These are phyloP conservation scores for Aspergillus incahuasiensis DNA, from an alignment of 495 filamentous ascomycete species.

Conservation along the genomic window DNA sequence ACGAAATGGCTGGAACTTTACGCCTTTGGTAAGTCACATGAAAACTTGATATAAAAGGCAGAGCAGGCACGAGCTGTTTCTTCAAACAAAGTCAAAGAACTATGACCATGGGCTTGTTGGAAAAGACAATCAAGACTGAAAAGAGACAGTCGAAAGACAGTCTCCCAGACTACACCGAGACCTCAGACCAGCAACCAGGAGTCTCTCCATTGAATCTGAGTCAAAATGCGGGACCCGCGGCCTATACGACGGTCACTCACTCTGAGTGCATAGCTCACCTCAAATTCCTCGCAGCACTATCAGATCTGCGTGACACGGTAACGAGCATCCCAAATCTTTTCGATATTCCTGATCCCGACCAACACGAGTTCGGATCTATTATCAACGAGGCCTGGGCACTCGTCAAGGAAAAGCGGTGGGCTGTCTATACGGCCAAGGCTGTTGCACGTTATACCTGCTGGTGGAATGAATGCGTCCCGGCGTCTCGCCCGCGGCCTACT, in stretches of 20 bases:
- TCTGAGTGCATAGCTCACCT: conserved; percentile 68
- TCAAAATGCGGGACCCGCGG: conserved; percentile 12
- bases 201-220: conserved; percentile 18
- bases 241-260: conserved; percentile 22
- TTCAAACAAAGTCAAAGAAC: neutral
- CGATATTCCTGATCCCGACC: conserved; percentile 51
- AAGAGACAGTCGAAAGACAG: neutral
- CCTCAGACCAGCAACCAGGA: conserved; percentile 1
- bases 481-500: conserved; percentile 1
- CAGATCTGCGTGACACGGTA: conserved; percentile 61
- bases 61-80: neutral
- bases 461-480: conserved; percentile 47
- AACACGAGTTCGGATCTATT: conserved; percentile 17
- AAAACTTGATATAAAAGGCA: neutral
- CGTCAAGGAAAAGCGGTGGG: conserved; percentile 77
- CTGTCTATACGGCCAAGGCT: conserved; percentile 66
- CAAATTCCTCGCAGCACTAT: conserved; percentile 67
- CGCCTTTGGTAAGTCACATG: neutral
- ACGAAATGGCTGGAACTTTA: neutral
- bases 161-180: conserved; percentile 21
- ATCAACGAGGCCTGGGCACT: conserved; percentile 30
- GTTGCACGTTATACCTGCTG: conserved; percentile 69
- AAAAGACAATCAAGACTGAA: neutral
- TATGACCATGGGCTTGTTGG: conserved; percentile 8
- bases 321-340: conserved; percentile 61